These are phyloP conservation scores for Bremia lactucae DNA, from an alignment of 352 stramenopile species.

Conservation along the genomic window DNA sequence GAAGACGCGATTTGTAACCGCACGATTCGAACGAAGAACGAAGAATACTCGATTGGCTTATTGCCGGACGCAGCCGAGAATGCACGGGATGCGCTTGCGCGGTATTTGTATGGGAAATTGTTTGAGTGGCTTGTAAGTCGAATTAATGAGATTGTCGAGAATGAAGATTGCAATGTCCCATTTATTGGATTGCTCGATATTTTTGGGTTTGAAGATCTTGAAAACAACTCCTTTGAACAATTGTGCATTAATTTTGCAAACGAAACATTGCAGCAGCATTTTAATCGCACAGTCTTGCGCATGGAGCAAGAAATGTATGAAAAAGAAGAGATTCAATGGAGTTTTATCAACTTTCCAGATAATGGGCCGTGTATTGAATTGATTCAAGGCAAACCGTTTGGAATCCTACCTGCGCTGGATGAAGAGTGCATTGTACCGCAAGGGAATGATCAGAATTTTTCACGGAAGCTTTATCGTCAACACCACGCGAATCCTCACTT, in stretches of 20 bases:
- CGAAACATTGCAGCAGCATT: slow-evolving; percentile 89
- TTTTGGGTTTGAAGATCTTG: slow-evolving; percentile 82
- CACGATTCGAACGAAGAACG: slow-evolving; percentile 90
- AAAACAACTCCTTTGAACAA: slow-evolving; percentile 92
- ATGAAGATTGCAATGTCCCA: slow-evolving; percentile 32
- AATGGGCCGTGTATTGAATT: slow-evolving; percentile 86
- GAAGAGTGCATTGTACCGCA: slow-evolving; percentile 87
- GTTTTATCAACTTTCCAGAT: slow-evolving; percentile 86
- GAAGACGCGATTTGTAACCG: slow-evolving; percentile 86
- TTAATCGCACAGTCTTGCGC: slow-evolving; percentile 82
- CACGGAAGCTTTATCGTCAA: slow-evolving; percentile 68
- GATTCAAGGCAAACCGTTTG: slow-evolving; percentile 78
- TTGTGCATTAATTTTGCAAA: slow-evolving; percentile 92
- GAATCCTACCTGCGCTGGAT: slow-evolving; percentile 78
- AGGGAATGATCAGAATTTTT: slow-evolving; percentile 81
- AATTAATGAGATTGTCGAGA: slow-evolving; percentile 81
- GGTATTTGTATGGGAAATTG: slow-evolving; percentile 91
- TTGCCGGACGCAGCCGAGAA: slow-evolving; percentile 72
- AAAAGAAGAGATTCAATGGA: slow-evolving; percentile 80
- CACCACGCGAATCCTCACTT: slow-evolving; percentile 64
- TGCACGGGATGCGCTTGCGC: slow-evolving; percentile 88
- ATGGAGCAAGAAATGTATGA: slow-evolving; percentile 86
- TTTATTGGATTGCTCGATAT: slow-evolving; percentile 84
- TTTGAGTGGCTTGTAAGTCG: slow-evolving; percentile 87
- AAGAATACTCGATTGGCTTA: slow-evolving; percentile 78